Evolutionary conservation across 495 filamentous ascomycete species (phyloP), one percentile per base, ranked within the genome.

Genomic region (Articulospora tetracladia): DNA sequence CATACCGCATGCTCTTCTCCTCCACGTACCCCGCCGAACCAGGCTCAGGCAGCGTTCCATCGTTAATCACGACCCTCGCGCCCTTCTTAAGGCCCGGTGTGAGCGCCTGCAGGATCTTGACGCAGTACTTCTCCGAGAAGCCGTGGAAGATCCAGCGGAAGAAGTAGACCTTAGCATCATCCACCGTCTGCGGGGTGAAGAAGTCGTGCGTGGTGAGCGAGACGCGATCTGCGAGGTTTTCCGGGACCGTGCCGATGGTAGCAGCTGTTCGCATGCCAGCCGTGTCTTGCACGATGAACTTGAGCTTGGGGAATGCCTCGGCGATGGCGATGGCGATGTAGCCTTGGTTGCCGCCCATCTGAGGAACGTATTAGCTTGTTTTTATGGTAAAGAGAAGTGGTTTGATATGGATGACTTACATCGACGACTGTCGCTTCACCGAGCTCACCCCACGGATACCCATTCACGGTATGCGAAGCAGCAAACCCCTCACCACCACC

Each of bases 71-170:
- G 7, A 83, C 63, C 55, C 70, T 70, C n/a, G 69, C 67, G 3
- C 69, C 72, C 3, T 65, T 57, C 44, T 74, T 78, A 66, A 85
- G 51, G 20, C 69, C 74, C 0, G 73, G 69, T 2, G 75, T 62
- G 8, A 81, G 56, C 8, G 74, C 39, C 54, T 44, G 61, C 13
- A 83, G 58, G 55, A 80, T 79, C 13, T 53, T 63, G 11, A 70
- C 53, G 1, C 69, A 71, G 12, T 79, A 66, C 8, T 66, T 76
- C 23, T 81, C 79, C 22, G 77, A 76, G 74, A 82, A 79, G 66
- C 83, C 78, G 68, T 83, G 82, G 55, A 85, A 66, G 54, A 80
- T 78, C 73, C 74, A 81, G 19, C 80, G 77, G 60, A 82, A 76
- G n/a, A n/a, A n/a, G 64, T 77, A 77, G 65, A 81, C 82, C 1